A percentile compares a stretch with the other conserved stretches of the same genome.
These are phyloP conservation scores for Solanum microdontum DNA, from an alignment of 257 asterid genomes.

Conservation along the genomic window DNA sequence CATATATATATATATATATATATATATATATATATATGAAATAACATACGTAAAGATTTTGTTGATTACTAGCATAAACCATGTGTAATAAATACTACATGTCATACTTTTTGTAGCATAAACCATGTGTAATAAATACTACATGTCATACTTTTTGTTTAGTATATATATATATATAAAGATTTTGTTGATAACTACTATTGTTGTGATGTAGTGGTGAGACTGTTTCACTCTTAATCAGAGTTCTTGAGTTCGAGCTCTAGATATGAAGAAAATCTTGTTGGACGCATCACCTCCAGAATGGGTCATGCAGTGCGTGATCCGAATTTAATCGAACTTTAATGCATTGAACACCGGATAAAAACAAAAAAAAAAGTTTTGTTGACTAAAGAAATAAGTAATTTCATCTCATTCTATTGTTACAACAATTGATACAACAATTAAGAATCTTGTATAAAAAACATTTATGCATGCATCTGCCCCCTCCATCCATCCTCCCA, in stretches of 20 bases:
- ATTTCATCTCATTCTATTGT: background rate
- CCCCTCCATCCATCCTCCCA: background rate
- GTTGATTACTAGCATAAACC: background rate
- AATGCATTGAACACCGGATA: accelerated
- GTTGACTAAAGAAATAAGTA: background rate
- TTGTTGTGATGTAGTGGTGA: no score
- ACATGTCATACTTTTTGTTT: no score
- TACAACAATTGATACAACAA: background rate
- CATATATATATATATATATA: no score
- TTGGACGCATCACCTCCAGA: background rate
- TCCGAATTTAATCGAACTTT: accelerated
- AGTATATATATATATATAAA: no score
- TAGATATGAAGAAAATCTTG: no score
- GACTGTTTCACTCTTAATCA: background rate
- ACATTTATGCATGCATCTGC: background rate
- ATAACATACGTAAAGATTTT: no score
- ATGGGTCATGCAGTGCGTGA: background rate
- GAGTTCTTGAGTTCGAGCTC: background rate
- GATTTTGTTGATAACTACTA: no score
- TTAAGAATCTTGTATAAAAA: background rate
- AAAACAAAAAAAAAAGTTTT: background rate
- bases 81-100: background rate
- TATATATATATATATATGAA: no score
- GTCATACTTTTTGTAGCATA: background rate
- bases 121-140: no score